These are phyloP conservation scores for Chrysoporthe puriensis DNA, from an alignment of 2,329 filamentous ascomycete species.

Conservation along the genomic window DNA sequence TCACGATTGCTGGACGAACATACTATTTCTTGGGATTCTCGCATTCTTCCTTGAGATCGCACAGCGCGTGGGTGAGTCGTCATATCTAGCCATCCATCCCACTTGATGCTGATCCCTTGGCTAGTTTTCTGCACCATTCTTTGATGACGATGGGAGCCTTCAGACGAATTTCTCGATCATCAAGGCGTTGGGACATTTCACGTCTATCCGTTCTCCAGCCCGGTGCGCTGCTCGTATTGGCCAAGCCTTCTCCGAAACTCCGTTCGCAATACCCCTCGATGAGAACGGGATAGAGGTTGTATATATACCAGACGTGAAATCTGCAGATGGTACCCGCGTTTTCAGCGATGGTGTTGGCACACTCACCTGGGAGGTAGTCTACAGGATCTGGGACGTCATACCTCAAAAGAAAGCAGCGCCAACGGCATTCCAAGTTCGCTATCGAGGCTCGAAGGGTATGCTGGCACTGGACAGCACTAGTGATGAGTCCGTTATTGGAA, in stretches of 20 bases:
- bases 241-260: slow-evolving; percentile 76
- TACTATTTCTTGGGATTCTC: slow-evolving; percentile 78
- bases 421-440: slow-evolving; percentile 75
- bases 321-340: slow-evolving; percentile 51
- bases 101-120: neutral
- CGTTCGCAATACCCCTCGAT: slow-evolving; percentile 59
- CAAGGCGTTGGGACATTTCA: slow-evolving; percentile 53
- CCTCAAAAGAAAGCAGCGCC: slow-evolving; percentile 53
- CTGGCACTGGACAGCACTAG: slow-evolving; percentile 69
- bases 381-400: slow-evolving; percentile 61
- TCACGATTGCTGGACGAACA: slow-evolving; percentile 64
- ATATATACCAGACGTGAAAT: slow-evolving; percentile 56
- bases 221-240: slow-evolving; percentile 63
- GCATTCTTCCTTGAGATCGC: slow-evolving; percentile 74
- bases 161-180: slow-evolving; percentile 51
- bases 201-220: slow-evolving; percentile 54
- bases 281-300: slow-evolving; percentile 40
- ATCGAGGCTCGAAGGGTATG: slow-evolving; percentile 78
- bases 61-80: slow-evolving; percentile 59
- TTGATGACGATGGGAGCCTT: slow-evolving; percentile 37
- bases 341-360: slow-evolving; percentile 84
- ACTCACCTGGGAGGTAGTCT: slow-evolving; percentile 63
- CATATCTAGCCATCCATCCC: neutral
- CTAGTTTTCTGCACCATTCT: slow-evolving; percentile 55
- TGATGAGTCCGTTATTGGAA: slow-evolving; percentile 57